Evolutionary conservation across 176 grass and related monocot genomes (phyloP).

Genomic region (Aegilops tauschii): DNA sequence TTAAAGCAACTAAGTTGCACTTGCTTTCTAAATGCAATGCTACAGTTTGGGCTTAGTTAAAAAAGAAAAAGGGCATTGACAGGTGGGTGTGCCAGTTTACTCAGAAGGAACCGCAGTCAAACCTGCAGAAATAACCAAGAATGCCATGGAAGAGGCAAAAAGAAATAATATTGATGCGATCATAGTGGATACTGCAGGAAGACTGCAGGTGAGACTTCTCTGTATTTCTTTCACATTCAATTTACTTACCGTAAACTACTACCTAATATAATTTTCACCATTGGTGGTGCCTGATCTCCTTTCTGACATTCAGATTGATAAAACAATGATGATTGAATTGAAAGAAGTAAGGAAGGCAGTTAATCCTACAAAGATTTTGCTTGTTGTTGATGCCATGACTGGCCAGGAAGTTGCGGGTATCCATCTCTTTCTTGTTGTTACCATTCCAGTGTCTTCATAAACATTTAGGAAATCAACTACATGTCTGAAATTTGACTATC

Average conservation of each 20-base stretch:
- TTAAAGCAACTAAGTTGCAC: not conserved
- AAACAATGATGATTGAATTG: slow-evolving; percentile 94
- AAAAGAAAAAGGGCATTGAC: not conserved
- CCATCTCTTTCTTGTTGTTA: not conserved
- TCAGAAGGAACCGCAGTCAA: slow-evolving; percentile 68
- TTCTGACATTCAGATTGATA: slow-evolving; percentile 66
- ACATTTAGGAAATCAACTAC: not conserved
- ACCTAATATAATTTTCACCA: not conserved
- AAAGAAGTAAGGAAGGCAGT: slow-evolving; percentile 91
- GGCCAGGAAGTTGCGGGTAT: slow-evolving; percentile 98
- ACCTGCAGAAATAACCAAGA: slow-evolving; percentile 79
- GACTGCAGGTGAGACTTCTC: slow-evolving; percentile 60
- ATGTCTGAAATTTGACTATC: not conserved
- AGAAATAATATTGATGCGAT: slow-evolving; percentile 75
- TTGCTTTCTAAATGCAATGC: not conserved
- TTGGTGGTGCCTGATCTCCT: slow-evolving; percentile 9
- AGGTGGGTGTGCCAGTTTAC: slow-evolving; percentile 88
- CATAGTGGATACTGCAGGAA: slow-evolving; percentile 89
- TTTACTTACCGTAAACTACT: not conserved
- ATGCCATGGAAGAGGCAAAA: slow-evolving; percentile 78
- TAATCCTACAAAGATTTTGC: slow-evolving; percentile 87
- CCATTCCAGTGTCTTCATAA: not conserved
- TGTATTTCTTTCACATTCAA: slow-evolving; percentile 8
- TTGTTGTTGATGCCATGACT: slow-evolving; percentile 99
- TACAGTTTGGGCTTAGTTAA: not conserved